phyloP scores from a whole-genome alignment of 1,139 yeast species.

The Magnusiomyces sp. region DNA sequence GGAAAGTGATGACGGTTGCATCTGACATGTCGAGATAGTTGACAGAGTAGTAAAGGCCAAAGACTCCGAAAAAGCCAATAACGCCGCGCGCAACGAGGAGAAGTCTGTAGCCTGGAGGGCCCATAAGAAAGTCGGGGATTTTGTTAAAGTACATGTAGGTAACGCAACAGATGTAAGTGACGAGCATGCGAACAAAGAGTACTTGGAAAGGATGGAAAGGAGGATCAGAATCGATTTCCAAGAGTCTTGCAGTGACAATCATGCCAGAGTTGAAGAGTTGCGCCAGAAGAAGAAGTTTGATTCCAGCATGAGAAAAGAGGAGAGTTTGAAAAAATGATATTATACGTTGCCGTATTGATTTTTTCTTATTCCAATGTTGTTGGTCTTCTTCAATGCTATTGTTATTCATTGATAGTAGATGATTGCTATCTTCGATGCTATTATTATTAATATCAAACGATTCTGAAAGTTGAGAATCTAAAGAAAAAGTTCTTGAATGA shows the following conservation, averaged over 20 bases:
- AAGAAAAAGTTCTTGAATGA: no score
- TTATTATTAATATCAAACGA: no score
- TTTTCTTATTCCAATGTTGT: no score
- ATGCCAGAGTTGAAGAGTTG: slow-evolving; percentile 69
- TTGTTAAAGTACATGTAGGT: slow-evolving; percentile 41
- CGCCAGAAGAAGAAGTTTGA: slow-evolving; percentile 22
- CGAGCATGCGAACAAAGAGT: slow-evolving; percentile 63
- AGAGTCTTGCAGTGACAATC: slow-evolving; percentile 65
- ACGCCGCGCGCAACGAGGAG: slow-evolving; percentile 57
- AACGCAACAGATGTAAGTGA: slow-evolving; percentile 55
- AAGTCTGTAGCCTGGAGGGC: slow-evolving; percentile 52
- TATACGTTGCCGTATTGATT: background rate
- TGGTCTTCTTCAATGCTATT: no score
- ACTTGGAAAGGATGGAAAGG: slow-evolving; percentile 74
- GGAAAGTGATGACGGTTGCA: slow-evolving; percentile 71
- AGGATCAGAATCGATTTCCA: slow-evolving; percentile 53
- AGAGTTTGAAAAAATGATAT: background rate
- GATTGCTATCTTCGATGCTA: no score
- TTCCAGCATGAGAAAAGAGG: slow-evolving; percentile 19
- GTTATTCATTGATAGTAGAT: no score
- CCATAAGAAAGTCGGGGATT: slow-evolving; percentile 59
- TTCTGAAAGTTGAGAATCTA: no score
- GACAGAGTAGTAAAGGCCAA: slow-evolving; percentile 65
- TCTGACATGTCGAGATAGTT: slow-evolving; percentile 68
- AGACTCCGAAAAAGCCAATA: slow-evolving; percentile 73